Conservation (phyloP, 495 filamentous ascomycete species). For the Neurospora intermedia region DNA sequence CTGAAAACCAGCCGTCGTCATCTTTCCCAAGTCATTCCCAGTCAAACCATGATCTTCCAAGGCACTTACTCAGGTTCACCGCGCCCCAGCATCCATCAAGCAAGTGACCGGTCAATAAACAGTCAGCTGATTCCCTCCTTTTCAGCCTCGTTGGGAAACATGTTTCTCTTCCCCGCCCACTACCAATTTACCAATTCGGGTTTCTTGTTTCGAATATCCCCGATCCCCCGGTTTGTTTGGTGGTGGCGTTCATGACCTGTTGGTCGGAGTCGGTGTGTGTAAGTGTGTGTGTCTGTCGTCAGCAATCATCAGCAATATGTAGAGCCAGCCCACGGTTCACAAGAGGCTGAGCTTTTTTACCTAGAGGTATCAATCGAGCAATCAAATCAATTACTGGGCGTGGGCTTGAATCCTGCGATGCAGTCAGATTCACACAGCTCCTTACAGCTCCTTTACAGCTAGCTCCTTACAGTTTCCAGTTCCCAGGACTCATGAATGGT, state of each 20-base stretch:
- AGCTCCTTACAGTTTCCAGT: too few relatives aligned
- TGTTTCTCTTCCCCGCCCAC: background rate
- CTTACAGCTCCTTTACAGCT: background rate
- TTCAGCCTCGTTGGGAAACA: background rate
- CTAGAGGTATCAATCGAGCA: background rate
- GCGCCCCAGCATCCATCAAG: background rate
- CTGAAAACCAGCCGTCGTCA: background rate
- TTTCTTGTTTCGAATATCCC: background rate
- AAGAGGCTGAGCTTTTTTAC: background rate
- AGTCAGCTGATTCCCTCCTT: background rate
- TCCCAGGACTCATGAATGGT: too few relatives aligned
- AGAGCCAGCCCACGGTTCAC: background rate
- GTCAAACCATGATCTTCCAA: background rate
- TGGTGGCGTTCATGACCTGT: background rate
- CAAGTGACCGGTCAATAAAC: background rate
- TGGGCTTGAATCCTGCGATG: background rate
- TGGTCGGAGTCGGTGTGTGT: background rate
- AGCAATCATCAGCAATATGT: background rate
- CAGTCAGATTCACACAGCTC: background rate
- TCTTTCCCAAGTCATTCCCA: background rate
- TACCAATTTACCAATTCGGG: background rate
- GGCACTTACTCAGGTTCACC: background rate
- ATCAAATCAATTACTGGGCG: too few relatives aligned
- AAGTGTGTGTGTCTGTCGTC: background rate
- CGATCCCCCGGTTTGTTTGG: background rate